Conservation (phyloP, 75 land plant species). For the Pinus albicaulis region DNA sequence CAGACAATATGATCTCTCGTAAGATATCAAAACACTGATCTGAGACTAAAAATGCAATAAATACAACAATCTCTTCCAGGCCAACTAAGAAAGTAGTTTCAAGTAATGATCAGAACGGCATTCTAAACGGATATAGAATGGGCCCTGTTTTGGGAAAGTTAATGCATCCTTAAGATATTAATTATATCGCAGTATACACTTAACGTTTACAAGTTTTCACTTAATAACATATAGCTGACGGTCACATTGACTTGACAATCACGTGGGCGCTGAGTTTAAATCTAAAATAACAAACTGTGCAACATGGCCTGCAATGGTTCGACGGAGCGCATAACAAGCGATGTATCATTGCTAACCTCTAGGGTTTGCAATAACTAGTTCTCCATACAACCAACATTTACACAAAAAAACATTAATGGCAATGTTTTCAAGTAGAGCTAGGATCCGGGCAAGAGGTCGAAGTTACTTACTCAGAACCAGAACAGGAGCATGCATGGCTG, state of each 20-base stretch:
- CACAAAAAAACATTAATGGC: too few species aligned
- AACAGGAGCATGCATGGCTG: slow-evolving; percentile 57
- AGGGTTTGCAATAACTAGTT: background rate
- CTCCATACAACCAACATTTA: too few species aligned
- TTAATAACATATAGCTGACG: background rate
- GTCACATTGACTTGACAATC: background rate
- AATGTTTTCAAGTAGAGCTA: background rate
- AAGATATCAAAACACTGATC: too few species aligned
- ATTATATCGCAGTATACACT: too few species aligned
- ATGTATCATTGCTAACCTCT: background rate
- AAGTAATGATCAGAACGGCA: background rate
- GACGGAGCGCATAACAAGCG: background rate
- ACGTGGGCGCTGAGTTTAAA: background rate
- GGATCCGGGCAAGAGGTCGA: background rate
- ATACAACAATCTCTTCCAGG: too few species aligned
- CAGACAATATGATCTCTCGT: too few species aligned
- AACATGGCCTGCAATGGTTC: background rate
- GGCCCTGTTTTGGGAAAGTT: too few species aligned
- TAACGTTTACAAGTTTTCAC: background rate
- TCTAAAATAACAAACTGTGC: background rate
- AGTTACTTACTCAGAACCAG: slow-evolving; percentile 44
- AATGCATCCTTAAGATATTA: too few species aligned
- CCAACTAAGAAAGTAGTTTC: too few species aligned
- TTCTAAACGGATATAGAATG: too few species aligned
- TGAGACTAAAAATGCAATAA: too few species aligned